Conservation (phyloP, 192 early-diverging fungal genomes). For the Coemansia erecta region DNA sequence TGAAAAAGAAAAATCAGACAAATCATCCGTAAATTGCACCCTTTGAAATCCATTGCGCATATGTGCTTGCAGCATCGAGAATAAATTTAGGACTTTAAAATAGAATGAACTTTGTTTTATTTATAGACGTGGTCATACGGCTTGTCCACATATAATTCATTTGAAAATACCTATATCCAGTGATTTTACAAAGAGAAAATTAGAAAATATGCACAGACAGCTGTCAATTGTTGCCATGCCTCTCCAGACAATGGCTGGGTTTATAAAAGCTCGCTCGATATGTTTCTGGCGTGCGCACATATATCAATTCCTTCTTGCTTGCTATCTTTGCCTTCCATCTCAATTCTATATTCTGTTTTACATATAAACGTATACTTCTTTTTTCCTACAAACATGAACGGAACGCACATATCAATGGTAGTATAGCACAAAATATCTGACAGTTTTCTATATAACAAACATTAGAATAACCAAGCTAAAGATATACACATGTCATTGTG, state of each 20-base stretch:
- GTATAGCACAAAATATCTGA: not conserved
- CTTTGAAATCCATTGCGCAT: too few species aligned
- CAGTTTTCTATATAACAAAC: not conserved
- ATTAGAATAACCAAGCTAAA: not conserved
- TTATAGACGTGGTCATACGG: too few species aligned
- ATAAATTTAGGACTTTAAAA: not conserved
- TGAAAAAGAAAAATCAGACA: not conserved
- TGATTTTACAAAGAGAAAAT: too few species aligned
- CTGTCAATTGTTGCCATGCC: not conserved
- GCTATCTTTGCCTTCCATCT: conserved; percentile 5
- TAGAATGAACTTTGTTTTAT: too few species aligned
- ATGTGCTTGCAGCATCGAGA: not conserved
- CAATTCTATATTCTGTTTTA: not conserved
- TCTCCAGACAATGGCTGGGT: too few species aligned
- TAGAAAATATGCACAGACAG: too few species aligned
- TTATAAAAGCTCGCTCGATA: too few species aligned
- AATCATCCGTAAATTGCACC: too few species aligned
- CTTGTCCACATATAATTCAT: too few species aligned
- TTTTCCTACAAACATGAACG: not conserved
- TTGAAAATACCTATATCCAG: too few species aligned
- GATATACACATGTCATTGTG: too few species aligned
- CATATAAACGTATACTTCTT: not conserved
- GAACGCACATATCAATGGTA: not conserved
- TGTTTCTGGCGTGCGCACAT: not conserved
- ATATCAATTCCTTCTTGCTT: not conserved